Conservation (phyloP, 2,329 filamentous ascomycete genomes). For the Claviceps monticola region DNA sequence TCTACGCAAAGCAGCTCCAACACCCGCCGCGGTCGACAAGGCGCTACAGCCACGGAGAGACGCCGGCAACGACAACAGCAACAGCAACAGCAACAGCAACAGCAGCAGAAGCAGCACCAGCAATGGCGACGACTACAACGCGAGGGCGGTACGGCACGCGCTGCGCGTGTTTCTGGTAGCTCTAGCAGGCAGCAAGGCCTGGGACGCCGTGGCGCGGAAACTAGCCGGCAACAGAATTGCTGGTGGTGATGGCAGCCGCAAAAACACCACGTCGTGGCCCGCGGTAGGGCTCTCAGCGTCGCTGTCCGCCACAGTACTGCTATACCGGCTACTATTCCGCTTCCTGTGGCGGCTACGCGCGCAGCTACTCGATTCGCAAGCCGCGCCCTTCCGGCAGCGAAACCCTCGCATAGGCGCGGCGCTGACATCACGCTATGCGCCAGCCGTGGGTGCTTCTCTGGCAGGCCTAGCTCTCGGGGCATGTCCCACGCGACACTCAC, state of each 20-base stretch:
- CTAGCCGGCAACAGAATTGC: slow-evolving; percentile 30
- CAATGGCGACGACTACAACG: slow-evolving; percentile 50
- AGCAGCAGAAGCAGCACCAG: slow-evolving; percentile 35
- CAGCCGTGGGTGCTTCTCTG: slow-evolving; percentile 78
- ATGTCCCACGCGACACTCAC: slow-evolving; percentile 35
- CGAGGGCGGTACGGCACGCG: slow-evolving; percentile 55
- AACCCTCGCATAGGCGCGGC: slow-evolving; percentile 65
- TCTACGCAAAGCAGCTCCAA: slow-evolving; percentile 40
- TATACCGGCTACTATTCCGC: slow-evolving; percentile 79
- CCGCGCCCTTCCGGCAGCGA: slow-evolving; percentile 64
- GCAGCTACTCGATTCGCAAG: slow-evolving; percentile 67
- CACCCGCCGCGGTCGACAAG: slow-evolving; percentile 38
- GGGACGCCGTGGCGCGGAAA: slow-evolving; percentile 36
- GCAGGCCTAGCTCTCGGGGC: slow-evolving; percentile 74
- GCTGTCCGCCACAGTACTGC: slow-evolving; percentile 70
- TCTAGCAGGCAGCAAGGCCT: slow-evolving; percentile 48
- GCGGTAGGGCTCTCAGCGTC: slow-evolving; percentile 70
- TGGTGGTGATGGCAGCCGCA: too few relatives aligned
- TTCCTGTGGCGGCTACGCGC: slow-evolving; percentile 72
- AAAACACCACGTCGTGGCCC: slow-evolving; percentile 28
- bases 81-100: slow-evolving; percentile 40
- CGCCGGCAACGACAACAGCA: slow-evolving; percentile 6
- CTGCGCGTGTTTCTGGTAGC: slow-evolving; percentile 56
- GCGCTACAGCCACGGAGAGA: slow-evolving; percentile 17
- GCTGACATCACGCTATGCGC: slow-evolving; percentile 71